These are phyloP conservation scores for Celoporthe dispersa DNA, from an alignment of 2,329 filamentous ascomycete species.

Conservation along the genomic window DNA sequence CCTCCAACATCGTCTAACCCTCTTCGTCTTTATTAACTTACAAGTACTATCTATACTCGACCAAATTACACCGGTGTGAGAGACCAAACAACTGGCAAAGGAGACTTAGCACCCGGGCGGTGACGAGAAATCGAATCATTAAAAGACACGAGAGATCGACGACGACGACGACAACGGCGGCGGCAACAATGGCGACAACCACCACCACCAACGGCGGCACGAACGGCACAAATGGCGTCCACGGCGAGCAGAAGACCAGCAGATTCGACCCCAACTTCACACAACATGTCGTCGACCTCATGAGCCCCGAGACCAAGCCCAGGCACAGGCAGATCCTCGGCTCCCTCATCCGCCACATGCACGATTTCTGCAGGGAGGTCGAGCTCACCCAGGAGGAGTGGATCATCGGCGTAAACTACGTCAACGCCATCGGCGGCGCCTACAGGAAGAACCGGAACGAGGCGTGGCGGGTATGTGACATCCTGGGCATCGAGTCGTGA, in stretches of 20 bases:
- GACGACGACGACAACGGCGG: neutral
- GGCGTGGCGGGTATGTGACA: slow-evolving; percentile 65
- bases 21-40: neutral
- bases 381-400: slow-evolving; percentile 67
- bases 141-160: neutral
- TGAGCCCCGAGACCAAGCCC: slow-evolving; percentile 62
- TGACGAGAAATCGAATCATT: neutral
- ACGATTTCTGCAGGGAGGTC: slow-evolving; percentile 67
- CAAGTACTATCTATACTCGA: neutral
- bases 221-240: slow-evolving; percentile 17
- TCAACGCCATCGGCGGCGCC: slow-evolving; percentile 66
- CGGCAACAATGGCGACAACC: slow-evolving; percentile 12
- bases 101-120: neutral
- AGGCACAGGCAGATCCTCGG: slow-evolving; percentile 59
- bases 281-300: slow-evolving; percentile 61
- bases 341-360: slow-evolving; percentile 61
- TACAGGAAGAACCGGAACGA: slow-evolving; percentile 64
- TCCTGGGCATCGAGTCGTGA: slow-evolving; percentile 62
- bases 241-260: slow-evolving; percentile 21
- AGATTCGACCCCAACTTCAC: slow-evolving; percentile 53
- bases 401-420: slow-evolving; percentile 59
- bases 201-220: neutral
- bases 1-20: neutral
- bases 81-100: neutral
- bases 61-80: neutral